Percentiles rank a stretch among this genome's conserved stretches.
Evolutionary conservation across 495 filamentous ascomycete species (phyloP).

Genomic region (Podospora tetraspora): DNA sequence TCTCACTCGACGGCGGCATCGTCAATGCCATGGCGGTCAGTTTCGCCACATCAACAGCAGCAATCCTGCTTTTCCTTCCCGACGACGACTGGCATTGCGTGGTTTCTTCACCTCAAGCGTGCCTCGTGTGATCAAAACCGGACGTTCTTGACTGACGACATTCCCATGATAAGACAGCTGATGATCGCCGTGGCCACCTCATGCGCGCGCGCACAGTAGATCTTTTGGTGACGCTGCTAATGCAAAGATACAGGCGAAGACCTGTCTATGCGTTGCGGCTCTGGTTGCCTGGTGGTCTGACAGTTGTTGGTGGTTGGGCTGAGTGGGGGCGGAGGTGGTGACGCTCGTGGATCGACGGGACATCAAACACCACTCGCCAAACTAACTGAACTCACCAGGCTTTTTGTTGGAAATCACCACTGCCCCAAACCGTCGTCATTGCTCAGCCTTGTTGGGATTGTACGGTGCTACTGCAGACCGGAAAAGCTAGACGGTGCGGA

Average conservation of each 20-base stretch:
- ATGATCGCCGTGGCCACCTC: not conserved
- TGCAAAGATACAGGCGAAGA: not conserved
- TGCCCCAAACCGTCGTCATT: not conserved
- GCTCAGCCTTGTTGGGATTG: not conserved
- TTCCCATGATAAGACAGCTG: not conserved
- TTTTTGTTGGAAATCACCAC: not conserved
- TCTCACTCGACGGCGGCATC: not conserved
- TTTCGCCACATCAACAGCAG: not conserved
- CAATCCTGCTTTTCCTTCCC: not conserved
- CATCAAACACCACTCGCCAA: not conserved
- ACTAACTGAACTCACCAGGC: not conserved
- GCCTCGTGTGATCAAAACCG: not conserved
- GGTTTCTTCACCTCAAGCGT: not conserved
- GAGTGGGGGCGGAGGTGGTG: not conserved
- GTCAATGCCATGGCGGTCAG: not conserved
- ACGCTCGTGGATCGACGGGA: not conserved
- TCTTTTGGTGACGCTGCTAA: not conserved
- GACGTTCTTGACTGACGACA: not conserved
- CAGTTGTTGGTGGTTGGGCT: not conserved
- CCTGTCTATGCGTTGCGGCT: not conserved
- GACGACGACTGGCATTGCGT: not conserved
- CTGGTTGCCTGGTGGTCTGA: not conserved
- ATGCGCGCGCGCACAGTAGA: not conserved
- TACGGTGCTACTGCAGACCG: not conserved
- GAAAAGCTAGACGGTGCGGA: no score